phyloP scores from a whole-genome alignment of 371 early-diverging fungal genomes.

The Mucor irregularis region DNA sequence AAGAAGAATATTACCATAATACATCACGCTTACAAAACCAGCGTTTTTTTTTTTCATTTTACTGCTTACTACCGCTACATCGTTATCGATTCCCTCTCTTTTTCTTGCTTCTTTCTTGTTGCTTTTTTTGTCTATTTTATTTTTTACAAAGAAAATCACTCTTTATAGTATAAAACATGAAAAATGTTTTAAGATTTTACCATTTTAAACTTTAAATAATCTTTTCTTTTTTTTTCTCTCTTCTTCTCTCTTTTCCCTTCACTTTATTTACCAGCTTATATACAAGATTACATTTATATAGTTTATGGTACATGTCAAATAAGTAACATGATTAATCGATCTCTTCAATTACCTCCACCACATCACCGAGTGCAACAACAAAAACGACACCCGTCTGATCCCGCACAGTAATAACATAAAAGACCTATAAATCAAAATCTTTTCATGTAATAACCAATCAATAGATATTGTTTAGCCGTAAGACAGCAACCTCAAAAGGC shows the following conservation, averaged over 20 bases:
- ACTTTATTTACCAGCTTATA: background rate
- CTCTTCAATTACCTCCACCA: background rate
- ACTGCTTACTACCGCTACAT: no score
- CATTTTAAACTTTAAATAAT: background rate
- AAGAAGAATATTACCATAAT: background rate
- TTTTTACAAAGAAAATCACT: no score
- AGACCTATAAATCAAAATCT: background rate
- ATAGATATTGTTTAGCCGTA: conserved; percentile 34
- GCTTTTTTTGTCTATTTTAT: conserved; percentile 1
- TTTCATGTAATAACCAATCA: background rate
- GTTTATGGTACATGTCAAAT: no score
- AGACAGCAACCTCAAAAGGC: conserved; percentile 57
- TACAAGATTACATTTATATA: no score
- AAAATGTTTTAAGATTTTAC: no score
- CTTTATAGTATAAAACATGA: no score
- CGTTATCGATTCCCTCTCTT: background rate
- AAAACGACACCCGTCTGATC: no score
- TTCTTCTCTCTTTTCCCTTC: background rate
- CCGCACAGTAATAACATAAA: background rate
- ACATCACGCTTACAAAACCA: no score
- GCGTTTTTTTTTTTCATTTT: no score
- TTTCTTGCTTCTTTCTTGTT: background rate
- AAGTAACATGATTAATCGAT: background rate
- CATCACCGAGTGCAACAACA: background rate
- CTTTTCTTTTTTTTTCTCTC: conserved; percentile 1